Conservation (phyloP, 2,329 filamentous ascomycete genomes). For the Fusarium sp. region DNA sequence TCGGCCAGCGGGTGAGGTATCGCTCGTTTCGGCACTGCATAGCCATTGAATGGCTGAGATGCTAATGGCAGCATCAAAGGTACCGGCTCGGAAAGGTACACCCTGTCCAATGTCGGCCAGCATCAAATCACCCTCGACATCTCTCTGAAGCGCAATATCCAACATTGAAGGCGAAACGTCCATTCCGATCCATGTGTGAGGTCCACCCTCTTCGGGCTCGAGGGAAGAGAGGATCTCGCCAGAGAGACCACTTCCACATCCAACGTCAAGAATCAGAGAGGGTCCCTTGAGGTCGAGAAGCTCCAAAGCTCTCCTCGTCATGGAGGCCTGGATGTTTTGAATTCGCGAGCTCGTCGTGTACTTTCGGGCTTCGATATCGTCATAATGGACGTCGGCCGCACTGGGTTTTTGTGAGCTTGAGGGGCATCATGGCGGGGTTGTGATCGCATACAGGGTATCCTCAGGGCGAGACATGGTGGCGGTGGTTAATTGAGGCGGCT, state of each 20-base stretch:
- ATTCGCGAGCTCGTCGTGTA: conserved; percentile 98
- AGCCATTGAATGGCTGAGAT: conserved; percentile 99
- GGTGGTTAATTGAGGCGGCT: background rate
- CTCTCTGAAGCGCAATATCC: conserved; percentile 90
- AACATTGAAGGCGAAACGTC: conserved; percentile 97
- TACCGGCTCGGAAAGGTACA: conserved; percentile 90
- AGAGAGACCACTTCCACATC: conserved; percentile 93
- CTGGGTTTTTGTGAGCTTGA: conserved; percentile 60
- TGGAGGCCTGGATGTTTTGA: conserved; percentile 92
- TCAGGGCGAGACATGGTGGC: conserved; percentile 93
- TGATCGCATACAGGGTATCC: conserved; percentile 80
- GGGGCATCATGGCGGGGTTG: conserved; percentile 36
- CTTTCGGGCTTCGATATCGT: conserved; percentile 94
- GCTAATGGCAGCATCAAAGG: conserved; percentile 94
- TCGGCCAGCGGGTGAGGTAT: conserved; percentile 83
- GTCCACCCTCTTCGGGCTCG: conserved; percentile 77
- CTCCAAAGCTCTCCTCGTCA: conserved; percentile 93
- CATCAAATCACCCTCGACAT: conserved; percentile 93
- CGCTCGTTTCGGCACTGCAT: conserved; percentile 92
- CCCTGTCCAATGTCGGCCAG: conserved; percentile 96
- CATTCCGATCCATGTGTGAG: conserved; percentile 97
- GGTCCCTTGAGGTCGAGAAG: conserved; percentile 84
- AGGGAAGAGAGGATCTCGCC: conserved; percentile 91
- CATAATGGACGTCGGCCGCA: conserved; percentile 96
- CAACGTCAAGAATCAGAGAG: conserved; percentile 94